Conservation (phyloP, 2,329 filamentous ascomycete genomes). For the Colletotrichum sp. region DNA sequence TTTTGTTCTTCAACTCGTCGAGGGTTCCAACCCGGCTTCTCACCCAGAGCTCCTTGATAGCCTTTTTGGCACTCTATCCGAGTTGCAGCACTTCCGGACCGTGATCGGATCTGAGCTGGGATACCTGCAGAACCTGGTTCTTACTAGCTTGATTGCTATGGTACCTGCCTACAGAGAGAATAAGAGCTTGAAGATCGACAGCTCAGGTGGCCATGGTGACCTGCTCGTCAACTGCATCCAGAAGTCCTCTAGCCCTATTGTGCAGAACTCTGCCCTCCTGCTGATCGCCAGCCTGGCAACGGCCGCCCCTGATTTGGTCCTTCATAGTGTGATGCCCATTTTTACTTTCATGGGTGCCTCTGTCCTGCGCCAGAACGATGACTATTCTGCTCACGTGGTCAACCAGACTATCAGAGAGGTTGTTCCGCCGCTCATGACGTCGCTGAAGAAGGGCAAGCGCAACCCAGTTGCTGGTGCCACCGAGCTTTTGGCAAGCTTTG, state of each 20-base stretch:
- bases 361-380: conserved; percentile 89
- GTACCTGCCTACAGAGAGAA: conserved; percentile 74
- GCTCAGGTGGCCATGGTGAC: conserved; percentile 83
- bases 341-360: conserved; percentile 98
- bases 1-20: conserved; percentile 86
- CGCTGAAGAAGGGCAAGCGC: conserved; percentile 80
- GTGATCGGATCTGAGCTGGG: conserved; percentile 86
- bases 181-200: conserved; percentile 71
- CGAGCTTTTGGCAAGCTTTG: conserved; percentile 93
- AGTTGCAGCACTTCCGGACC: conserved; percentile 83
- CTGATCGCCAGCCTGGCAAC: conserved; percentile 87
- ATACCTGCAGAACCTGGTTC: conserved; percentile 85
- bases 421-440: conserved; percentile 87
- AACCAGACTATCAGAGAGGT: conserved; percentile 95
- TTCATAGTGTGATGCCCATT: conserved; percentile 98
- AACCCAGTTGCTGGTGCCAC: conserved; percentile 81
- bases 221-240: conserved; percentile 93
- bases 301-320: conserved; percentile 86
- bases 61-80: conserved; percentile 84
- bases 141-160: conserved; percentile 83
- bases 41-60: conserved; percentile 79
- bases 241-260: conserved; percentile 87
- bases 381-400: conserved; percentile 96
- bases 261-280: conserved; percentile 90
- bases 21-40: conserved; percentile 76